Conservation (phyloP, 2,329 filamentous ascomycete genomes). For the Curvularia hawaiiensis region DNA sequence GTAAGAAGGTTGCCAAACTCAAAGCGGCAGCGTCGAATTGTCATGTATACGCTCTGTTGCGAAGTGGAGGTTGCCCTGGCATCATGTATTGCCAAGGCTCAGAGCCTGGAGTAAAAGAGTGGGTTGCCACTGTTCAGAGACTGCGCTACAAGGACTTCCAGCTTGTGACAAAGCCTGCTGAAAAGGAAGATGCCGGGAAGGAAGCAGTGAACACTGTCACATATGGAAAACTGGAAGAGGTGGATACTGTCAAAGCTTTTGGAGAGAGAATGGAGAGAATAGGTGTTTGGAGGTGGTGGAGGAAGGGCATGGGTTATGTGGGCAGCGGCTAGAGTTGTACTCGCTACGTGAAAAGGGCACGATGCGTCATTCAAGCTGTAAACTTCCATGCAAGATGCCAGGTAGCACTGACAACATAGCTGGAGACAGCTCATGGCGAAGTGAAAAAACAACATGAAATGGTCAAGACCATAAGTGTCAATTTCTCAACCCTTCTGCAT, state of each 20-base stretch:
- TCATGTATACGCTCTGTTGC: constrained; percentile 67
- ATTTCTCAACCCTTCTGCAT: background rate
- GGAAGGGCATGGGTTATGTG: constrained; percentile 66
- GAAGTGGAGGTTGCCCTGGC: constrained; percentile 71
- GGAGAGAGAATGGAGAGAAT: constrained; percentile 64
- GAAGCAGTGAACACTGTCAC: constrained; percentile 7
- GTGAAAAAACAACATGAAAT: background rate
- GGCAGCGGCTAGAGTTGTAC: constrained; percentile 20
- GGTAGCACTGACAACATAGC: background rate
- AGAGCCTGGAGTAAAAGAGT: constrained; percentile 61
- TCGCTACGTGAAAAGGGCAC: background rate
- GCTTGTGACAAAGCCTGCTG: constrained; percentile 60
- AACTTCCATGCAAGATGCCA: background rate
- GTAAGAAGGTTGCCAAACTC: constrained; percentile 71
- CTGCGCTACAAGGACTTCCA: constrained; percentile 77
- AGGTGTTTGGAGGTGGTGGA: constrained; percentile 70
- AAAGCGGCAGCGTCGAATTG: constrained; percentile 67
- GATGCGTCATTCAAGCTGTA: background rate
- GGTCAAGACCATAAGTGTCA: background rate
- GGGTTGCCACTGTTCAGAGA: constrained; percentile 68
- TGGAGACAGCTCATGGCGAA: background rate
- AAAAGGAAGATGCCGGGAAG: constrained; percentile 23
- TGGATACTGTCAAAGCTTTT: constrained; percentile 69
- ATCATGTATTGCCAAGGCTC: constrained; percentile 78
- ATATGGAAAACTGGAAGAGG: constrained; percentile 57